A percentile compares a stretch with the other conserved stretches of the same genome.
Conservation (phyloP, 129 eudicot species). For the Tanacetum coccineum region DNA sequence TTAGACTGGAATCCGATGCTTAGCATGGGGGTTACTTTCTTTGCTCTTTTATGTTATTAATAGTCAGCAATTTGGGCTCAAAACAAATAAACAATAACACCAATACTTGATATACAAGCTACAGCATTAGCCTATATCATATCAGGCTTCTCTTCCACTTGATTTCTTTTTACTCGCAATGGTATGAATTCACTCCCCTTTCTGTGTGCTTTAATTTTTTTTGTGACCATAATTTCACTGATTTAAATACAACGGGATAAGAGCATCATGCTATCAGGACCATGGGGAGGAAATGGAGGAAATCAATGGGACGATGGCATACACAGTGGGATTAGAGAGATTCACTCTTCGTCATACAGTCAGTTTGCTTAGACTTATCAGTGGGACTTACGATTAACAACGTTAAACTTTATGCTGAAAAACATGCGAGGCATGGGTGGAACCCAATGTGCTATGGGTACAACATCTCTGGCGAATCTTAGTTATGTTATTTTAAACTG, state of each 20-base stretch:
- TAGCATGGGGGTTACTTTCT: conserved; percentile 1
- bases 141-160: too few relatives aligned
- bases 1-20: conserved; percentile 6
- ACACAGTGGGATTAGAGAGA: conserved; percentile 56
- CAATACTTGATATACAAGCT: too few relatives aligned
- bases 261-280: conserved; percentile 37
- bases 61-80: too few relatives aligned
- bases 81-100: neutral
- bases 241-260: conserved; percentile 9
- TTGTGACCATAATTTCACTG: neutral
- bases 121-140: too few relatives aligned
- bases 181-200: conserved; percentile 29
- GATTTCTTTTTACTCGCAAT: conserved; percentile 6
- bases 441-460: conserved; percentile 38
- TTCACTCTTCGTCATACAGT: conserved; percentile 42
- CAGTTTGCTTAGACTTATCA: conserved; percentile 71
- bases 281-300: conserved; percentile 75
- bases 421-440: conserved; percentile 76
- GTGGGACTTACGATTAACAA: conserved; percentile 53
- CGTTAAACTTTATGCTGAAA: conserved; percentile 42
- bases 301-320: conserved; percentile 51
- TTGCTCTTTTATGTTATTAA: conserved; percentile 8
- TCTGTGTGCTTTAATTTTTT: too few relatives aligned
- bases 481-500: neutral
- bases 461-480: neutral